phyloP scores from a whole-genome alignment of 768 basidiomycete genomes.

The Podaxis sp. region DNA sequence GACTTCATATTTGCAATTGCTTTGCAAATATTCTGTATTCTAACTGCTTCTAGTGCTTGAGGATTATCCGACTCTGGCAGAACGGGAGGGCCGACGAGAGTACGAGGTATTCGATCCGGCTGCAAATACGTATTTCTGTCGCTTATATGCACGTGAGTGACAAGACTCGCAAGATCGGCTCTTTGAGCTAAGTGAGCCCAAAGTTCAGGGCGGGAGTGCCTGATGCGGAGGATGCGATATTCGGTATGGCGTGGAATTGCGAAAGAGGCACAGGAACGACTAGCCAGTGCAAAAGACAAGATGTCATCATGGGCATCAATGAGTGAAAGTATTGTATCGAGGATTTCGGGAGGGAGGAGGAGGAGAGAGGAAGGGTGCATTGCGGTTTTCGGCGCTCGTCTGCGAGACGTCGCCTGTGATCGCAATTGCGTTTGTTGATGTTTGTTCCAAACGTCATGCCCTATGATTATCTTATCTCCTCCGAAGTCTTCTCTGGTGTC shows the following conservation, averaged over 20 bases:
- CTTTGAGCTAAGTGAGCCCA: conserved; percentile 53
- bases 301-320: conserved; percentile 41
- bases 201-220: conserved; percentile 35
- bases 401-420: not conserved
- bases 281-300: conserved; percentile 42
- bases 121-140: conserved; percentile 33
- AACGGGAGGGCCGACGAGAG: conserved; percentile 30
- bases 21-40: conserved; percentile 36
- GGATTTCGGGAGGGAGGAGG: conserved; percentile 43
- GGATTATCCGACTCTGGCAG: not conserved
- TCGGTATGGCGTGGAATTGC: conserved; percentile 48
- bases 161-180: conserved; percentile 45
- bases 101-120: conserved; percentile 40
- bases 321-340: conserved; percentile 45
- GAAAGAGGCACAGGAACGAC: conserved; percentile 32
- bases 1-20: conserved; percentile 41
- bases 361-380: conserved; percentile 25
- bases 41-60: conserved; percentile 29
- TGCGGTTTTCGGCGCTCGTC: not conserved
- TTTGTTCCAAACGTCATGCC: not conserved
- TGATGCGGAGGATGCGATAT: conserved; percentile 47
- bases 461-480: not conserved
- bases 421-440: conserved; percentile 2
- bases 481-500: not conserved
- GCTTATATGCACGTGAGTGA: conserved; percentile 46